phyloP scores from a whole-genome alignment of 768 basidiomycete genomes.

The Hypholoma sublateritium region DNA sequence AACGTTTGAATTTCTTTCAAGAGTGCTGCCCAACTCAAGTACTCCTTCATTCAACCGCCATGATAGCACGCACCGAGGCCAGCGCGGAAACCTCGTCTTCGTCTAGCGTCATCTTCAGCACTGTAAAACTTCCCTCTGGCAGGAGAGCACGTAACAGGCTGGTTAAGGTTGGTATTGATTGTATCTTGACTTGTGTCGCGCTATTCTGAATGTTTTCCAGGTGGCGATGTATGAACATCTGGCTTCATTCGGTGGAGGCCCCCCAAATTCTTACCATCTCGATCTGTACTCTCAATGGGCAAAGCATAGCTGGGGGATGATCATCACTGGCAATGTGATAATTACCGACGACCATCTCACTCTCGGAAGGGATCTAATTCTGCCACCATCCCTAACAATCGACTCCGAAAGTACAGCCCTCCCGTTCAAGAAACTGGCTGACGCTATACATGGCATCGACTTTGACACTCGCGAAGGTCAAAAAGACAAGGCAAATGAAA shows the following conservation, averaged over 20 bases:
- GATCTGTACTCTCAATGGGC: constrained; percentile 77
- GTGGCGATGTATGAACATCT: constrained; percentile 92
- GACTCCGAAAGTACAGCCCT: constrained; percentile 33
- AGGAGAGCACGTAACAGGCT: constrained; percentile 46
- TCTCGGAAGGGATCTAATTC: constrained; percentile 70
- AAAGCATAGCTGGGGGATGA: constrained; percentile 79
- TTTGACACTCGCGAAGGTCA: background rate
- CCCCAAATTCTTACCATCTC: constrained; percentile 65
- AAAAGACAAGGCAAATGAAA: constrained; percentile 11
- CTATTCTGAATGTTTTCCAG: constrained; percentile 34
- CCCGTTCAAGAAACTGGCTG: constrained; percentile 52
- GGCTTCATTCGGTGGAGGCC: constrained; percentile 60
- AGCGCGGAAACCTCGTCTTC: background rate
- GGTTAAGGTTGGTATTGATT: constrained; percentile 43
- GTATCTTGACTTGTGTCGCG: background rate
- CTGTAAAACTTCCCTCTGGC: constrained; percentile 38
- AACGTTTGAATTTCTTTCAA: too few relatives aligned
- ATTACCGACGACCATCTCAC: constrained; percentile 62
- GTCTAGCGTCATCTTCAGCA: constrained; percentile 12
- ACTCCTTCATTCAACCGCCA: too few relatives aligned
- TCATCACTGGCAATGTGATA: constrained; percentile 85
- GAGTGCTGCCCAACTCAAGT: too few relatives aligned
- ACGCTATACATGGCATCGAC: constrained; percentile 43
- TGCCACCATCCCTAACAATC: constrained; percentile 35
- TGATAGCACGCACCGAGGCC: too few relatives aligned